A percentile compares a stretch with the other conserved stretches of the same genome.
Evolutionary conservation across 768 basidiomycete species (phyloP).

Genomic region (Mycena polygramma): DNA sequence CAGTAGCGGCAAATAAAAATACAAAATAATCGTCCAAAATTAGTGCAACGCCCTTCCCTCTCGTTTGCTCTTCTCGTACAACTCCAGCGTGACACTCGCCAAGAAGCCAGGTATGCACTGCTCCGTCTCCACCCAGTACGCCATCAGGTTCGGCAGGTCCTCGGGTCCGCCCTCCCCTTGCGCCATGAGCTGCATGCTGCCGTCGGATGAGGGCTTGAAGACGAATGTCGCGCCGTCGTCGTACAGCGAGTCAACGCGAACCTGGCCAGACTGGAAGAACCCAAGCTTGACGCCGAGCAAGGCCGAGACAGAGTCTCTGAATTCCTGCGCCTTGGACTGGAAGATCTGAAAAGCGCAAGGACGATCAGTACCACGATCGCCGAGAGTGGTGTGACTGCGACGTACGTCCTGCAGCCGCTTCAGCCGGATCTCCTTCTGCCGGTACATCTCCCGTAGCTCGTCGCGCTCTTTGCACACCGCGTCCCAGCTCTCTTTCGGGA

Average conservation of each 20-base stretch:
- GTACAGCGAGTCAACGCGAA: slow-evolving; percentile 91
- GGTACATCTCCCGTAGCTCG: slow-evolving; percentile 72
- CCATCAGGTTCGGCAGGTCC: slow-evolving; percentile 80
- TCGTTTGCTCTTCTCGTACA: slow-evolving; percentile 81
- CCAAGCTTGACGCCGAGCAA: slow-evolving; percentile 93
- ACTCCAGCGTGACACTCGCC: slow-evolving; percentile 89
- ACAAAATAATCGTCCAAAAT: background rate
- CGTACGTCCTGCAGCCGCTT: slow-evolving; percentile 83
- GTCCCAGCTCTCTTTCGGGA: slow-evolving; percentile 88
- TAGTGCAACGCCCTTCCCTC: background rate
- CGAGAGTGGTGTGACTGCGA: background rate
- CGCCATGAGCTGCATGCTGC: slow-evolving; percentile 78
- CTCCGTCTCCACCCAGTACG: slow-evolving; percentile 89
- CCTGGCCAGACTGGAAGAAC: slow-evolving; percentile 92
- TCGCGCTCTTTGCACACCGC: slow-evolving; percentile 75
- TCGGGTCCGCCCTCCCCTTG: slow-evolving; percentile 82
- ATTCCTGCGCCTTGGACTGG: slow-evolving; percentile 87
- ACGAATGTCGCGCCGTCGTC: slow-evolving; percentile 91
- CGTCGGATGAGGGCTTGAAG: slow-evolving; percentile 71
- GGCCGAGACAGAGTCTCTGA: slow-evolving; percentile 90
- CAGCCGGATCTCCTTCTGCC: slow-evolving; percentile 87
- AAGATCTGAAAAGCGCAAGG: slow-evolving; percentile 71
- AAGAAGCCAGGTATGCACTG: slow-evolving; percentile 91
- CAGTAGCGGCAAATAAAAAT: background rate
- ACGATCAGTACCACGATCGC: background rate